Percentiles rank a stretch among this genome's conserved stretches.
phyloP scores from a whole-genome alignment of 208 protist genomes.

The Trypanosoma platydactyli region DNA sequence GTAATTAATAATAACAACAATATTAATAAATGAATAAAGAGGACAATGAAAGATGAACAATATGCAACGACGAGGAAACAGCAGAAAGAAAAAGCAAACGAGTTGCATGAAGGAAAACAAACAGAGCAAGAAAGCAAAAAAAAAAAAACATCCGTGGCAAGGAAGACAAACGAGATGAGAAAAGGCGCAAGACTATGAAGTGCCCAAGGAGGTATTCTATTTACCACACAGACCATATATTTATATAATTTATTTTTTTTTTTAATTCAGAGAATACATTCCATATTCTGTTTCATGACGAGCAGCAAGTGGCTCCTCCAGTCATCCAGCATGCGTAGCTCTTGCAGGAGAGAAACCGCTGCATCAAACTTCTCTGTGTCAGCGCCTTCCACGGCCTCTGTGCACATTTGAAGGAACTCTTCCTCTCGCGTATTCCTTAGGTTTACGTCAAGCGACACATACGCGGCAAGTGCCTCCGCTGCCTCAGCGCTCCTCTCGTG shows the following conservation, averaged over 20 bases:
- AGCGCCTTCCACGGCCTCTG: slow-evolving; percentile 66
- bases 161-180: no score
- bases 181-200: no score
- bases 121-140: slow-evolving; percentile 15
- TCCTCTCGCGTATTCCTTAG: slow-evolving; percentile 80
- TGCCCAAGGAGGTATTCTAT: no score
- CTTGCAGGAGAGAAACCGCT: slow-evolving; percentile 70
- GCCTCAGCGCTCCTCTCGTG: slow-evolving; percentile 68
- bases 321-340: slow-evolving; percentile 78
- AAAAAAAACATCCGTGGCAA: slow-evolving; percentile 4
- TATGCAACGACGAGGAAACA: slow-evolving; percentile 6
- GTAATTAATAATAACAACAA: slow-evolving; percentile 12
- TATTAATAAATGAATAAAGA: background rate
- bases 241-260: no score
- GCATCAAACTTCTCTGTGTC: slow-evolving; percentile 82
- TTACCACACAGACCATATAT: no score
- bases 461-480: slow-evolving; percentile 65
- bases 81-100: background rate
- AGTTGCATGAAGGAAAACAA: slow-evolving; percentile 19
- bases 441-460: slow-evolving; percentile 61
- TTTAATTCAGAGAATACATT: slow-evolving; percentile 64
- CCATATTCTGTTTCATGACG: slow-evolving; percentile 84
- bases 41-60: slow-evolving; percentile 3
- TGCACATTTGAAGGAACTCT: slow-evolving; percentile 66
- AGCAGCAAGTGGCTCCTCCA: slow-evolving; percentile 87